Evolutionary conservation across 176 grass and related monocot species (phyloP), one percentile per base, ranked within the genome.

Genomic region (Zizania latifolia): DNA sequence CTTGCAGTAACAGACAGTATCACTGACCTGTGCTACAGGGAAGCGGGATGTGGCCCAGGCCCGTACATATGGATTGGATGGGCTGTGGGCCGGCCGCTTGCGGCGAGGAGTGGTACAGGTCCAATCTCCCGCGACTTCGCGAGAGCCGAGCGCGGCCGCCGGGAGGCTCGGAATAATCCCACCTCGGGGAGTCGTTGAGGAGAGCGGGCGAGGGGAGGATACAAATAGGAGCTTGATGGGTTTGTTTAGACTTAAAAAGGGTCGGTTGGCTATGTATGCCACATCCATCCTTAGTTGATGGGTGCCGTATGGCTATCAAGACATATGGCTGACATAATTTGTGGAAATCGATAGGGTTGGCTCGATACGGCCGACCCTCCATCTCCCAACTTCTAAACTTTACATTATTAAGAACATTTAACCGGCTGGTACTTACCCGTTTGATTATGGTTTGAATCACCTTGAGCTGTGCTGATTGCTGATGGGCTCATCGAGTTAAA

Each of bases 321-420:
- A 92, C 95, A 99, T 99, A 94, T 99, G 87, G 95, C 91, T 67
- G 91, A 77, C 86, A 92, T 68, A 99, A 92, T 99, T 94, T 92
- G 46, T 99, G 79, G 82, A 45, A 75, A 60, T 0, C 0, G 0
- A 16, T 88, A 86, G 89, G 89, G 89, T 94, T 92, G 91, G 95
- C 91, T 92, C 64, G 89, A 58, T 74, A 23, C 33, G 91, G 95
- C 91, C 84, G 91, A 94, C 86, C 91, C 91, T 93, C 34, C 58
- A 13, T 8, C 0, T n/a, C n/a, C n/a, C n/a, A n/a, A n/a, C n/a
- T n/a, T n/a, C n/a, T n/a, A n/a, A n/a, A n/a, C n/a, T n/a, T n/a
- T n/a, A n/a, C n/a, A n/a, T n/a, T n/a, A n/a, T n/a, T n/a, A n/a
- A n/a, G n/a, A n/a, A n/a, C n/a, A n/a, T n/a, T n/a, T n/a, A n/a